phyloP scores from a whole-genome alignment of 441 rosid genomes.

The Mallotus repandus region DNA sequence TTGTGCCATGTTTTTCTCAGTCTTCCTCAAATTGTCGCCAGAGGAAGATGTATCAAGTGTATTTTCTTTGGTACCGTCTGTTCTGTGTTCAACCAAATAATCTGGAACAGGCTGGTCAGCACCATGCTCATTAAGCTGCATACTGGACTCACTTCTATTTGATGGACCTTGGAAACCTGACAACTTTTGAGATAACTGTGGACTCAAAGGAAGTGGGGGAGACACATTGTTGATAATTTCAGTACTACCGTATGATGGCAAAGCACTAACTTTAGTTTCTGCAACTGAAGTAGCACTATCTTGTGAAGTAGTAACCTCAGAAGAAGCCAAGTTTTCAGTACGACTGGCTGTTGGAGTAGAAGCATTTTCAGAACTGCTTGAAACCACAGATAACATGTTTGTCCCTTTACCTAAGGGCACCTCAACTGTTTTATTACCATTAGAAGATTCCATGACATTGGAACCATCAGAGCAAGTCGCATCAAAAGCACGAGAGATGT shows the following conservation, averaged over 20 bases:
- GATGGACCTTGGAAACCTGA: conserved; percentile 55
- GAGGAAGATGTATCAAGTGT: conserved; percentile 34
- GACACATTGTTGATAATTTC: conserved; percentile 37
- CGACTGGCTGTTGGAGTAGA: conserved; percentile 25
- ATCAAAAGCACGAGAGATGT: conserved; percentile 39
- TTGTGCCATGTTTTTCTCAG: conserved; percentile 45
- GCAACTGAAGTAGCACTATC: conserved; percentile 33
- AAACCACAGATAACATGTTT: conserved; percentile 24
- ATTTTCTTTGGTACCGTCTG: conserved; percentile 40
- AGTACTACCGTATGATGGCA: conserved; percentile 35
- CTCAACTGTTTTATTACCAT: conserved; percentile 37
- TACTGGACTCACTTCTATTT: conserved; percentile 29
- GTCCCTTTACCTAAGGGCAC: conserved; percentile 27
- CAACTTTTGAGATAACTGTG: conserved; percentile 46
- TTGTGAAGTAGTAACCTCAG: conserved; percentile 37
- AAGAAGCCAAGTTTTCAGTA: conserved; percentile 40
- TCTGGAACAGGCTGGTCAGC: conserved; percentile 45
- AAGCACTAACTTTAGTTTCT: conserved; percentile 39
- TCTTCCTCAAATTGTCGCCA: conserved; percentile 45
- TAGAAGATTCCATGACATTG: conserved; percentile 36
- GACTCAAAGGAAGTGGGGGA: conserved; percentile 57
- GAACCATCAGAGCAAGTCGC: conserved; percentile 34
- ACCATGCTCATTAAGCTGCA: conserved; percentile 36
- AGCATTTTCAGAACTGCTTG: conserved; percentile 35
- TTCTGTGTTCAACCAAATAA: conserved; percentile 54